Conservation (phyloP, 1,139 yeast genomes). For the Schwanniomyces etchellsii region DNA sequence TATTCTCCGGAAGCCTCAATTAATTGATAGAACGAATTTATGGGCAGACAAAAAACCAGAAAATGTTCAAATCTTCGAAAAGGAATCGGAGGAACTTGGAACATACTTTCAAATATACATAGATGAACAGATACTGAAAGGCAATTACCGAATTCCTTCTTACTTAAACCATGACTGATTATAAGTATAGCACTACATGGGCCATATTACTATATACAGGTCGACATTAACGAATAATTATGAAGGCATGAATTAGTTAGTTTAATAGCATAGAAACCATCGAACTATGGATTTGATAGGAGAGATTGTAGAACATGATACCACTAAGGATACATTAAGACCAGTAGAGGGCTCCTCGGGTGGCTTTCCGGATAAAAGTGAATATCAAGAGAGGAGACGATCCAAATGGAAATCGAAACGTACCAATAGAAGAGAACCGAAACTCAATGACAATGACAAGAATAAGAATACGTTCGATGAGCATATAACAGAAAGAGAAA, state of each 20-base stretch:
- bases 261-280: no score
- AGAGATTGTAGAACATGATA: slow-evolving; percentile 69
- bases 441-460: slow-evolving; percentile 1
- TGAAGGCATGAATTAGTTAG: no score
- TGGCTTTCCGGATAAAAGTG: slow-evolving; percentile 43
- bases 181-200: no score
- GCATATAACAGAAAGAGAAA: slow-evolving; percentile 52
- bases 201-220: no score
- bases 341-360: slow-evolving; percentile 10
- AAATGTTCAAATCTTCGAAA: not conserved
- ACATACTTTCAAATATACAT: not conserved
- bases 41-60: no score
- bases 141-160: not conserved
- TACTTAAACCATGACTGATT: no score
- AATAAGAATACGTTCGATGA: slow-evolving; percentile 7
- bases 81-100: not conserved
- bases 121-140: not conserved
- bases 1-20: not conserved
- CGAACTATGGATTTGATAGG: slow-evolving; percentile 62
- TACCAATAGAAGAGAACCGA: slow-evolving; percentile 1
- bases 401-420: slow-evolving; percentile 19
- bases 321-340: slow-evolving; percentile 14
- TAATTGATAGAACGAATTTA: not conserved
- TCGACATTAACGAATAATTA: no score
- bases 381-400: slow-evolving; percentile 15